Evolutionary conservation across 371 early-diverging fungal species (phyloP), one percentile per base, ranked within the genome.

Genomic region (Rhizopus arrhizus): DNA sequence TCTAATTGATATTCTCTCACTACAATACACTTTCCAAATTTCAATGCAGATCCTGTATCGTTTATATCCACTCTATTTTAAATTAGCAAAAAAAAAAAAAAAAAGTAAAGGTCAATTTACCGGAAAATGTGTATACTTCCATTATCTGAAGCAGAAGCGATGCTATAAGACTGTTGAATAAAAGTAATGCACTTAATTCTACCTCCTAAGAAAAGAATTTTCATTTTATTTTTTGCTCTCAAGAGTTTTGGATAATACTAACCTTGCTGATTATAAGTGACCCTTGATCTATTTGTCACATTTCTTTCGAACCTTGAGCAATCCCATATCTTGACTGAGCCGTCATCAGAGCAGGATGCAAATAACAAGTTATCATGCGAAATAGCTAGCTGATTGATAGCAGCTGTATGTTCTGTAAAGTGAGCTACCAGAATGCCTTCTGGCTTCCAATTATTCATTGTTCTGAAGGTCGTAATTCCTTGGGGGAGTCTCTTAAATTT

Each of bases 241-340:
- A 56, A 41, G 38, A 22, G 15, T n/a, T 29, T 7, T 52, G 48
- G 22, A 46, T 9, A 36, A 36, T 13, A 29, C 62, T 42, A 73
- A 87, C 91, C 91, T 70, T 89, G 86, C 16, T 80, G 77, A 36
- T 81, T 76, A 64, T 92, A 90, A 1, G 88, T 89, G n/a, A 88
- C 81, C 16, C 91, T 77, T 0, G 95, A 85, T 35, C 89, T 82
- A 62, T 90, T 92, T 7, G 91, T 88, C 0, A 93, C 93, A 59
- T 91, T 93, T 51, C 86, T 85, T 56, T 93, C 93, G 16, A 95
- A 72, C 13, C 93, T 80, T 3, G 77, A 75, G 40, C 86, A 89
- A 68, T 96, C 97, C 91, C 95, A 96, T 34, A 95, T 83, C 65
- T 90, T 91, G 32, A 95, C 85, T 0, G 92, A 85, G 8, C 93